Evolutionary conservation across 805 yeast genomes (phyloP).

Genomic region (Isabelozyma rhagii): DNA sequence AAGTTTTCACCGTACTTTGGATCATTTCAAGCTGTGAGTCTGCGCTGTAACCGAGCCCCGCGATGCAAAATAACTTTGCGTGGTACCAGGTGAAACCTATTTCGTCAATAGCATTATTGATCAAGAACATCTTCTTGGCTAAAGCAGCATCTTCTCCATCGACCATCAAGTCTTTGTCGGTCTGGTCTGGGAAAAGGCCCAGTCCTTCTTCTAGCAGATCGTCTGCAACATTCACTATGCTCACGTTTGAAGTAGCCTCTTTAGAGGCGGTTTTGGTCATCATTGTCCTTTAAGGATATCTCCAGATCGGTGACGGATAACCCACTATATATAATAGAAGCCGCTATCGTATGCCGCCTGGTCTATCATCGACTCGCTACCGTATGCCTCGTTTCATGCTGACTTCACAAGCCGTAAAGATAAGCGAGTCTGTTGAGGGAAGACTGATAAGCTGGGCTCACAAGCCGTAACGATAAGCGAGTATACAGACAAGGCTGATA

Average conservation of each 20-base stretch:
- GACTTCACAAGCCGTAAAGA: no score
- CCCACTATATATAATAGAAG: no score
- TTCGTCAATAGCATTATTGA: conserved; percentile 31
- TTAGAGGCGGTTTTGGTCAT: not conserved
- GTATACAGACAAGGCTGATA: no score
- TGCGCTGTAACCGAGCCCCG: conserved; percentile 56
- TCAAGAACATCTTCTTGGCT: conserved; percentile 21
- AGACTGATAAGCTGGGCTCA: no score
- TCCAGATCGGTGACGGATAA: not conserved
- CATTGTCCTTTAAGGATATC: not conserved
- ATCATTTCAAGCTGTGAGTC: conserved; percentile 50
- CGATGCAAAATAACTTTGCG: conserved; percentile 45
- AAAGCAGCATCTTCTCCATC: conserved; percentile 3
- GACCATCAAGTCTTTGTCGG: not conserved
- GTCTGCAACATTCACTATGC: not conserved
- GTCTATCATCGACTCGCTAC: no score
- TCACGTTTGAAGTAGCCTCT: not conserved
- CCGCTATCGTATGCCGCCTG: no score
- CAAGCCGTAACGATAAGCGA: no score
- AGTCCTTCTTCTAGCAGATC: not conserved
- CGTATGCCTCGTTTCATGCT: no score
- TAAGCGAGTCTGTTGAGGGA: no score
- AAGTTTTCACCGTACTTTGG: conserved; percentile 45
- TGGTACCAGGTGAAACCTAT: conserved; percentile 54
- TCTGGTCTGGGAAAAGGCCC: not conserved